These are phyloP conservation scores for Albophoma yamanashiensis DNA, from an alignment of 2,329 filamentous ascomycete genomes.

Conservation along the genomic window DNA sequence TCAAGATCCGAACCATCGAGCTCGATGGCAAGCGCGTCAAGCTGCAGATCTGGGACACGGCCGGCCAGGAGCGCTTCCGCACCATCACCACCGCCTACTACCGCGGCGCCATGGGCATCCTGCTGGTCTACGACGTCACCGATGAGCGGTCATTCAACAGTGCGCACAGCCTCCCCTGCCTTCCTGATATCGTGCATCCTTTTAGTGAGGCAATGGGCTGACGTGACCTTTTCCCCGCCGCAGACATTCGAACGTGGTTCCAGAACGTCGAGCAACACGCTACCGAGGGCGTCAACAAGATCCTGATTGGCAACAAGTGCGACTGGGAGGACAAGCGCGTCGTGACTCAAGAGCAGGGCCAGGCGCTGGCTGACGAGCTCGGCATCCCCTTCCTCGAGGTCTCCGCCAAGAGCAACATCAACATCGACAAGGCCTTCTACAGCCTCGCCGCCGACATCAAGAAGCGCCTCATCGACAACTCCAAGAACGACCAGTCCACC, in stretches of 20 bases:
- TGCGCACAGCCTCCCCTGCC: conserved; percentile 32
- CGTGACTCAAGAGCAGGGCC: conserved; percentile 84
- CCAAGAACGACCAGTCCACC: conserved; percentile 59
- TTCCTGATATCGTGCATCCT: too few relatives aligned
- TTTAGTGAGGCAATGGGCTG: not conserved
- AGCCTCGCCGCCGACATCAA: conserved; percentile 93
- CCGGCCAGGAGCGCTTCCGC: conserved; percentile 94
- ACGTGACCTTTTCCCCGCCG: not conserved
- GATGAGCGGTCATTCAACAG: conserved; percentile 94
- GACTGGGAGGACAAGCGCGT: conserved; percentile 99
- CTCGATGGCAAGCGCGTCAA: conserved; percentile 98
- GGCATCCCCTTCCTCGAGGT: conserved; percentile 98
- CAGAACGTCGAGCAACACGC: conserved; percentile 98
- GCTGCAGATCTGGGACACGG: conserved; percentile 99
- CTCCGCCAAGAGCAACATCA: conserved; percentile 98
- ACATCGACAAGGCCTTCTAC: conserved; percentile 98
- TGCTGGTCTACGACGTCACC: conserved; percentile 97
- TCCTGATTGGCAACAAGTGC: conserved; percentile 98
- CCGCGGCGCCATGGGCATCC: conserved; percentile 93
- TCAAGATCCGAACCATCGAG: conserved; percentile 99
- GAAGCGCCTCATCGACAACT: conserved; percentile 90
- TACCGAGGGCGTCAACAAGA: conserved; percentile 98
- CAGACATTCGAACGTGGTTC: conserved; percentile 99
- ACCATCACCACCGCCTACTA: conserved; percentile 99
- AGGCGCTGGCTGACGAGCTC: conserved; percentile 87